A percentile compares a stretch with the other conserved stretches of the same genome.
phyloP scores from a whole-genome alignment of 352 stramenopile genomes.

The Pythium rishiriense region DNA sequence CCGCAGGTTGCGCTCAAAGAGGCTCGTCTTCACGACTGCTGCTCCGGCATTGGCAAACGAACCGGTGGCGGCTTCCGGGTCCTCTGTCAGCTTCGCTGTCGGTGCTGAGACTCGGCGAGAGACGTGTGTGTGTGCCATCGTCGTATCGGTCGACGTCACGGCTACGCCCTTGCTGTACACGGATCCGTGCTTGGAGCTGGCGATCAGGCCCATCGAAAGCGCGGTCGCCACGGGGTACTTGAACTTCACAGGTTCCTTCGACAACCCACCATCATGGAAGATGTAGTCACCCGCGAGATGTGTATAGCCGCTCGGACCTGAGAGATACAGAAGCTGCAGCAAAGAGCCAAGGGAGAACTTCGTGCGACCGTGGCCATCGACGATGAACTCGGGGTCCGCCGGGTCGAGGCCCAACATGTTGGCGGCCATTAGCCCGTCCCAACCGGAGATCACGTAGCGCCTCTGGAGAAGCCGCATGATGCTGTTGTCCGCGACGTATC shows the following conservation, averaged over 20 bases:
- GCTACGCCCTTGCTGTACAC: conserved; percentile 8
- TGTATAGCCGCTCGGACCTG: conserved; percentile 45
- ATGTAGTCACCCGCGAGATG: conserved; percentile 51
- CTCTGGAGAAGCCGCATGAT: conserved; percentile 46
- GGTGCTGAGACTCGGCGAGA: background rate
- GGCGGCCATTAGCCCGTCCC: conserved; percentile 39
- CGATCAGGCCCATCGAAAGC: conserved; percentile 35
- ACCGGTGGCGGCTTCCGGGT: too few relatives aligned
- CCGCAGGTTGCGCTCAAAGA: background rate
- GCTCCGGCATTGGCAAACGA: too few relatives aligned
- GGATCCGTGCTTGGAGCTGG: background rate
- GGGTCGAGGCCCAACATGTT: conserved; percentile 52
- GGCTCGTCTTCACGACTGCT: background rate
- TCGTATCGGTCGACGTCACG: background rate
- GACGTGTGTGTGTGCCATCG: background rate
- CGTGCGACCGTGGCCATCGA: conserved; percentile 28
- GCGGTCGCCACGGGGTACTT: conserved; percentile 37
- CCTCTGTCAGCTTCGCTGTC: background rate
- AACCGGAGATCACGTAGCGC: conserved; percentile 51
- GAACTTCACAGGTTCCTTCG: conserved; percentile 32
- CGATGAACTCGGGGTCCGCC: conserved; percentile 26
- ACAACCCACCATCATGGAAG: conserved; percentile 44
- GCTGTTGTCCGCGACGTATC: conserved; percentile 43
- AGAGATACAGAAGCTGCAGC: conserved; percentile 50
- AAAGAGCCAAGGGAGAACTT: conserved; percentile 45